phyloP scores from a whole-genome alignment of 331 rosid species.

The Dryas integrifolia region DNA sequence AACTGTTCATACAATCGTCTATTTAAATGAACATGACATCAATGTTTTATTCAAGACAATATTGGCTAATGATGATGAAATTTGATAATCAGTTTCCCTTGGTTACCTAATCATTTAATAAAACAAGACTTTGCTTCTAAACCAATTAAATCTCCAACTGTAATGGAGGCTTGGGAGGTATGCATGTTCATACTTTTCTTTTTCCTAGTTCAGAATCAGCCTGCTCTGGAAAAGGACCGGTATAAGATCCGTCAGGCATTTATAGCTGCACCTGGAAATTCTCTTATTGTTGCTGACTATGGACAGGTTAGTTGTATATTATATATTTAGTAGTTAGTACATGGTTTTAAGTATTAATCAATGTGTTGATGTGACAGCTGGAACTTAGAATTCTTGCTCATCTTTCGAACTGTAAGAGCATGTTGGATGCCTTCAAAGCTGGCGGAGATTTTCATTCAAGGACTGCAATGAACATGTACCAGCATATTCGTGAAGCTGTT shows the following conservation, averaged over 20 bases:
- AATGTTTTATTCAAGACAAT: not conserved
- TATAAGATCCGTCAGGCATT: slow-evolving; percentile 96
- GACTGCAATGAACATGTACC: slow-evolving; percentile 97
- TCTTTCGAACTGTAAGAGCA: slow-evolving; percentile 90
- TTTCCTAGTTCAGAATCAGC: slow-evolving; percentile 71
- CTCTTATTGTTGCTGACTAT: slow-evolving; percentile 93
- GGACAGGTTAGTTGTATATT: slow-evolving; percentile 69
- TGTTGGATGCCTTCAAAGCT: slow-evolving; percentile 89
- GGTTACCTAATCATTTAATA: slow-evolving; percentile 4
- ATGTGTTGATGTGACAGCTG: slow-evolving; percentile 57
- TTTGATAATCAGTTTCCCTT: slow-evolving; percentile 15
- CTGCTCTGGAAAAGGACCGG: slow-evolving; percentile 95
- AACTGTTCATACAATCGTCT: not conserved
- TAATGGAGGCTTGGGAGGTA: slow-evolving; percentile 9
- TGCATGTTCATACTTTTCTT: slow-evolving; percentile 17
- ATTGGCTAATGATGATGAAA: slow-evolving; percentile 11
- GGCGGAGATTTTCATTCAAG: slow-evolving; percentile 99
- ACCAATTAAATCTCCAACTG: slow-evolving; percentile 8
- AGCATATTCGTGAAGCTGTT: slow-evolving; percentile 84
- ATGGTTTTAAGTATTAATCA: slow-evolving; percentile 27
- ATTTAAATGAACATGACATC: not conserved
- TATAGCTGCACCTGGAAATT: slow-evolving; percentile 86
- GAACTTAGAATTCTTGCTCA: slow-evolving; percentile 98
- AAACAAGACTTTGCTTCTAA: slow-evolving; percentile 15
- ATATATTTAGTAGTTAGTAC: slow-evolving; percentile 9